A percentile compares a stretch with the other conserved stretches of the same genome.
Conservation (phyloP, 495 filamentous ascomycete species). For the Penicillium waksmanii region DNA sequence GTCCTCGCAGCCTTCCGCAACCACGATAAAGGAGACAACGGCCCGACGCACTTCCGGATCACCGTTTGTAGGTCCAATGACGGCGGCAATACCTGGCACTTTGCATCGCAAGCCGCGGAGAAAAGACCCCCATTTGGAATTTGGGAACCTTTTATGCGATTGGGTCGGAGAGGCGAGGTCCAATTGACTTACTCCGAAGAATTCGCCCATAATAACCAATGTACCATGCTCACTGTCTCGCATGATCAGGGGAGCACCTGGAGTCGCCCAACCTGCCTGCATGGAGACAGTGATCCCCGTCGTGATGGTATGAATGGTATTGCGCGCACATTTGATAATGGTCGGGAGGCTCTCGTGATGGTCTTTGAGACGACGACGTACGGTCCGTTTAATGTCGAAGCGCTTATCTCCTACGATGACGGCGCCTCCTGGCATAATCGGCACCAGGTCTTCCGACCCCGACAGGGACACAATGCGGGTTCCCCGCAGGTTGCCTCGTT, state of each 20-base stretch:
- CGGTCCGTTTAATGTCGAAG: constrained; percentile 57
- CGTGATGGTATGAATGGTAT: constrained; percentile 69
- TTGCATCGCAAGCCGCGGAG: constrained; percentile 55
- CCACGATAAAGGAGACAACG: constrained; percentile 50
- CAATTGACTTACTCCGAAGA: constrained; percentile 64
- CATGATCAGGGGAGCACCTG: constrained; percentile 58
- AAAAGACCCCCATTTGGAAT: constrained; percentile 50
- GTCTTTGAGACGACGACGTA: constrained; percentile 60
- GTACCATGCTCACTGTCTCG: constrained; percentile 60
- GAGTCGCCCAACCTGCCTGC: constrained; percentile 48
- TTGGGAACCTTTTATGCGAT: constrained; percentile 66
- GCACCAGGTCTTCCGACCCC: constrained; percentile 53
- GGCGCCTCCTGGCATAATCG: constrained; percentile 56
- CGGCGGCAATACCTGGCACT: constrained; percentile 56
- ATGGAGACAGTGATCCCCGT: constrained; percentile 45
- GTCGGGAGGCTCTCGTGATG: constrained; percentile 54
- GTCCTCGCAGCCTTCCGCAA: constrained; percentile 64
- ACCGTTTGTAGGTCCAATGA: constrained; percentile 61
- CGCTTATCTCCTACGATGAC: constrained; percentile 60
- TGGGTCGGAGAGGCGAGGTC: constrained; percentile 50
- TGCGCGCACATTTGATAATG: constrained; percentile 44
- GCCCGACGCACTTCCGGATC: constrained; percentile 59
- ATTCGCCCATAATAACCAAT: constrained; percentile 58
- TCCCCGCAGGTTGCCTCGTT: constrained; percentile 61
- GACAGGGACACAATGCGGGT: constrained; percentile 53